These are phyloP conservation scores for Bathelium albidoporum DNA, from an alignment of 495 filamentous ascomycete genomes.

Conservation along the genomic window DNA sequence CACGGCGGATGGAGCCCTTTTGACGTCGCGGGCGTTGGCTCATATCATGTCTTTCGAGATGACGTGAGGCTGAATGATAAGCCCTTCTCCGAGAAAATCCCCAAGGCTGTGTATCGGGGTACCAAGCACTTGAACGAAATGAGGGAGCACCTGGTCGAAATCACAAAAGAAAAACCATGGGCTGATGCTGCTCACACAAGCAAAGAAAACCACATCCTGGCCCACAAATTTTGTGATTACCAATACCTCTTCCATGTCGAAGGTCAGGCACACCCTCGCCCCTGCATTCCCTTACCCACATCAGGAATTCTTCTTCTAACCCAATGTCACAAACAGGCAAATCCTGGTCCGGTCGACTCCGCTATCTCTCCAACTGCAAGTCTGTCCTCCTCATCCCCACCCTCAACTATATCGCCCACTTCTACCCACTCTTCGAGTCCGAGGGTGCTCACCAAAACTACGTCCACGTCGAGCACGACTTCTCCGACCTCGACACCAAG, in stretches of 20 bases:
- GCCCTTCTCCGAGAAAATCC: slow-evolving; percentile 17
- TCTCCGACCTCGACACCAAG: slow-evolving; percentile 13
- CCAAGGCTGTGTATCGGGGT: slow-evolving; percentile 25
- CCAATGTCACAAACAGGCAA: slow-evolving; percentile 13
- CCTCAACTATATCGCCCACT: slow-evolving; percentile 10
- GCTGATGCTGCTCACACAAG: slow-evolving; percentile 34
- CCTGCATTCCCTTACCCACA: no score
- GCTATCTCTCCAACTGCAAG: slow-evolving; percentile 18
- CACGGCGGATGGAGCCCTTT: slow-evolving; percentile 21
- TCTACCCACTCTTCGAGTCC: slow-evolving; percentile 11
- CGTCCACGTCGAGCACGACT: slow-evolving; percentile 16
- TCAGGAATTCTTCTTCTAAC: slow-evolving; percentile 21
- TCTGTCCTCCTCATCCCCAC: slow-evolving; percentile 14
- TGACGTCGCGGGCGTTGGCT: slow-evolving; percentile 12
- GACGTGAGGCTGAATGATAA: slow-evolving; percentile 11
- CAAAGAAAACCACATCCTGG: slow-evolving; percentile 35
- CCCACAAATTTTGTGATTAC: slow-evolving; percentile 52
- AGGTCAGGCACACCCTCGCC: no score
- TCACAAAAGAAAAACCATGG: slow-evolving; percentile 39
- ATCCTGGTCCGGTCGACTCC: slow-evolving; percentile 16
- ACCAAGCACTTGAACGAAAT: slow-evolving; percentile 31
- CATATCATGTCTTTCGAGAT: slow-evolving; percentile 4
- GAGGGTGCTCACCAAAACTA: slow-evolving; percentile 14
- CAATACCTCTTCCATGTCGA: slow-evolving; percentile 50
- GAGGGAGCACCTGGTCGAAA: slow-evolving; percentile 38